Conservation (phyloP, 306 rosid genomes). For the Citrullus amarus region DNA sequence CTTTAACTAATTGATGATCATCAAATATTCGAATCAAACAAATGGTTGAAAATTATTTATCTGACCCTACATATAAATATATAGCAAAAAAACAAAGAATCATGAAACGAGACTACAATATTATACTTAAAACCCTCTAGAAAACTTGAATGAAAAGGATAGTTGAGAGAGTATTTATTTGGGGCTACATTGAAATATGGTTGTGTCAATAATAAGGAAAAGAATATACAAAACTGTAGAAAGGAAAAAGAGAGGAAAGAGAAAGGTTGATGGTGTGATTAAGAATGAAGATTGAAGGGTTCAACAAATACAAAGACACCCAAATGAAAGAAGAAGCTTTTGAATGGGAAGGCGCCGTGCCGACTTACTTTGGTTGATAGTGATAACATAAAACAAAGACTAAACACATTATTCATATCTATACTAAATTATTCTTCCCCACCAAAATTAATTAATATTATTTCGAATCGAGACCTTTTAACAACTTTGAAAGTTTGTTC, state of each 20-base stretch:
- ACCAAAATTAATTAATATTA: background rate
- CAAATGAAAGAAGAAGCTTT: background rate
- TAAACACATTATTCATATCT: background rate
- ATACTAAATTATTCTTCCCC: background rate
- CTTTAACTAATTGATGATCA: too few relatives aligned
- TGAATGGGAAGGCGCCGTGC: conserved; percentile 1
- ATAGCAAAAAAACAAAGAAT: background rate
- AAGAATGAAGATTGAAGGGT: background rate
- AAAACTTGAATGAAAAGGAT: background rate
- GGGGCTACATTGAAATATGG: background rate
- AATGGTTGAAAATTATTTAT: too few relatives aligned
- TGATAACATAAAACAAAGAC: background rate
- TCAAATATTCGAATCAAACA: too few relatives aligned
- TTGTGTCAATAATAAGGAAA: background rate
- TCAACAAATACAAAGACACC: background rate
- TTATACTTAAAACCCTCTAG: background rate
- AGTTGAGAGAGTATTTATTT: background rate
- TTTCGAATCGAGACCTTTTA: background rate
- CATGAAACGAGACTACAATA: background rate
- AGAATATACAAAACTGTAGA: background rate
- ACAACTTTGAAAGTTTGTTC: background rate
- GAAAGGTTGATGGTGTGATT: background rate
- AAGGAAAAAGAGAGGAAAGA: background rate
- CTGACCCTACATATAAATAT: too few relatives aligned
- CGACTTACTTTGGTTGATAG: conserved; percentile 7